These are phyloP conservation scores for Xylaria polymorpha DNA, from an alignment of 2,329 filamentous ascomycete genomes.

Conservation along the genomic window DNA sequence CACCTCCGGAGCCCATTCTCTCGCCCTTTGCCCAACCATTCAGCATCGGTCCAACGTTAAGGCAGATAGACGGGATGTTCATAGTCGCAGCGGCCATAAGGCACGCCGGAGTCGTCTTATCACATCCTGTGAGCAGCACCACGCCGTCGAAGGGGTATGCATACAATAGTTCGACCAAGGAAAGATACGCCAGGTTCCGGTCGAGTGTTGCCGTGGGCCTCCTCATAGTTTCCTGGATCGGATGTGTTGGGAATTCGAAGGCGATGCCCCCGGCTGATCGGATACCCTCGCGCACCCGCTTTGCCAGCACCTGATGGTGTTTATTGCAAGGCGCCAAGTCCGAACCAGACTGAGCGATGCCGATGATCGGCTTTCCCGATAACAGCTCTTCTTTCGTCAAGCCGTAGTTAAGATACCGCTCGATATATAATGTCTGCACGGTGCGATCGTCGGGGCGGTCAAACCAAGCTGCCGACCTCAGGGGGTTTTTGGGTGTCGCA, in stretches of 20 bases:
- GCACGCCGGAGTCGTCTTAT: slow-evolving; percentile 64
- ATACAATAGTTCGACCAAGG: slow-evolving; percentile 60
- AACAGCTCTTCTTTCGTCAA: slow-evolving; percentile 61
- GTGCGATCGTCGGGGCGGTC: slow-evolving; percentile 55
- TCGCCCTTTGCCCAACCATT: slow-evolving; percentile 59
- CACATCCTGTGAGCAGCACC: slow-evolving; percentile 63
- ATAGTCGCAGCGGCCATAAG: slow-evolving; percentile 64
- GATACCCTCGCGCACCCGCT: slow-evolving; percentile 63
- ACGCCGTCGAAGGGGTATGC: slow-evolving; percentile 63
- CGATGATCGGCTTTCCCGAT: slow-evolving; percentile 62
- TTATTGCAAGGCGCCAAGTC: slow-evolving; percentile 63
- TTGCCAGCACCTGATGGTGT: slow-evolving; percentile 61
- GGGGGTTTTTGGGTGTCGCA: slow-evolving; percentile 23
- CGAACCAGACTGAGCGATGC: slow-evolving; percentile 63
- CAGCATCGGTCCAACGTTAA: slow-evolving; percentile 65
- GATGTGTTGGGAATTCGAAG: slow-evolving; percentile 64
- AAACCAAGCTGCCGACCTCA: slow-evolving; percentile 54
- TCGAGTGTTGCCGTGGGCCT: slow-evolving; percentile 62
- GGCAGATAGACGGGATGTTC: slow-evolving; percentile 62
- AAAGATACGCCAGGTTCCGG: slow-evolving; percentile 61
- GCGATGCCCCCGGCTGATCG: slow-evolving; percentile 60
- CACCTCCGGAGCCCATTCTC: slow-evolving; percentile 58
- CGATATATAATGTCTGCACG: slow-evolving; percentile 61
- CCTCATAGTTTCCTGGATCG: slow-evolving; percentile 61
- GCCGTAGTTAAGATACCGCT: slow-evolving; percentile 63